These are phyloP conservation scores for Boletus vinaceobasis DNA, from an alignment of 768 basidiomycete species.

Conservation along the genomic window DNA sequence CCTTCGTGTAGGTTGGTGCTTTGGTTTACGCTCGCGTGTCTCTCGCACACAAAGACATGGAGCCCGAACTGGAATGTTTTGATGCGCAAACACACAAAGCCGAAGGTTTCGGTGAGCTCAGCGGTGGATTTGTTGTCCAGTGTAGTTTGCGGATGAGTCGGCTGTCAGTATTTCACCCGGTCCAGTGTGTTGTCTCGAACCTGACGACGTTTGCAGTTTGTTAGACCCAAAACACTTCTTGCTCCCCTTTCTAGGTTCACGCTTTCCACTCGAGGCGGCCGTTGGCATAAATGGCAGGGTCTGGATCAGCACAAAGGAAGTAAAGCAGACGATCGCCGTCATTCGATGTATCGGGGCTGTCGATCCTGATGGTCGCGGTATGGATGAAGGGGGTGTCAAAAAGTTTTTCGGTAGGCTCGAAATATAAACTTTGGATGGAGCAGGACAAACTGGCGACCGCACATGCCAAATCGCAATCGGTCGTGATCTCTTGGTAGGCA, in stretches of 20 bases:
- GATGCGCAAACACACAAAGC: constrained; percentile 90
- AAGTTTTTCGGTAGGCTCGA: constrained; percentile 49
- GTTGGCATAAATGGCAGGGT: constrained; percentile 90
- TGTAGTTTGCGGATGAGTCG: constrained; percentile 86
- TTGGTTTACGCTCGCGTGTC: constrained; percentile 91
- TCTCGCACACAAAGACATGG: constrained; percentile 95
- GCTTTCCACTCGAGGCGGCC: constrained; percentile 84
- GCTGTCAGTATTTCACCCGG: constrained; percentile 49
- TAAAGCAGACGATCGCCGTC: constrained; percentile 69
- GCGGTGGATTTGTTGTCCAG: constrained; percentile 78
- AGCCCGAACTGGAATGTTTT: constrained; percentile 95
- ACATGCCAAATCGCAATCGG: not conserved
- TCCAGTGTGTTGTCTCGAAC: not conserved
- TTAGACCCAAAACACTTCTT: constrained; percentile 81
- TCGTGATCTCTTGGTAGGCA: not conserved
- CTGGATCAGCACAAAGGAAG: constrained; percentile 79
- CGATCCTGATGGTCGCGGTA: constrained; percentile 69
- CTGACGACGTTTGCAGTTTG: constrained; percentile 45
- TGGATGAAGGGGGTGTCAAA: constrained; percentile 52
- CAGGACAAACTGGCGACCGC: not conserved
- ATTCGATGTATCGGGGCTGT: constrained; percentile 78
- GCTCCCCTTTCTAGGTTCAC: constrained; percentile 72
- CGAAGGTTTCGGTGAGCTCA: constrained; percentile 91
- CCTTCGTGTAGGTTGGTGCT: constrained; percentile 67
- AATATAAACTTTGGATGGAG: constrained; percentile 23